Base-by-base conservation (phyloP, 2,329 filamentous ascomycete genomes). In the Clarireedia monteithiana region DNA sequence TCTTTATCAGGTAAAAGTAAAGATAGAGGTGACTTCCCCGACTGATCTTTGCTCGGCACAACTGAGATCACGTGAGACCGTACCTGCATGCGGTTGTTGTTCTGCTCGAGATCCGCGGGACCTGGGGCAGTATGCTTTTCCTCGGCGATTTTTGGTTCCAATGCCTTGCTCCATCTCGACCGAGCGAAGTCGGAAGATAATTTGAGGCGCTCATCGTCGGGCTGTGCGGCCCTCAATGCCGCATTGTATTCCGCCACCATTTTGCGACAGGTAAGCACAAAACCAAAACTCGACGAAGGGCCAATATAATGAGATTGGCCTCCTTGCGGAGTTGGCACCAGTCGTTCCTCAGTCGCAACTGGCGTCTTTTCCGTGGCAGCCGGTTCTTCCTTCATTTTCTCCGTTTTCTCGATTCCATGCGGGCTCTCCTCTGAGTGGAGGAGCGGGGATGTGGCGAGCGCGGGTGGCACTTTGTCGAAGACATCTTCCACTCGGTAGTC, bases 1-100 rank as follows among this genome's bases (percentile, higher is more conserved):
- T 69, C 65, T 47, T 64, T 68, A 1, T 66, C 57, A 1, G 73
- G 73, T 14, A 75, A 58, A 27, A 66, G 53, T 14, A 62, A 63
- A 10, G 63, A 50, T 4, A 66, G 51, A 5, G 64, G 60, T 2
- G 58, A 50, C 27, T 59, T 64, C 24, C 58, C 64, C 17, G 62
- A 36, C 6, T 53, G 42, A 24, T 49, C 55, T 4, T 58, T 48
- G 5, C 36, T 34, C 5, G 42, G 23, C 5, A 50, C 34, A 12
- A 24, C 17, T 3, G 53, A 27, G 26, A 45, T 39, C 23, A 52
- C 49, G 48, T 56, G 48, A 40, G 40, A 30, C 10, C 26, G 49
- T 23, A 5, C 27, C 17, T 39, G 24, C 27, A 17, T 10, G 9
- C 12, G 39, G n/a, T 34, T 7, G 30, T 38, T 36, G 58, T 40